These are phyloP conservation scores for Phanerochaete sordida DNA, from an alignment of 768 basidiomycete species.

Conservation along the genomic window DNA sequence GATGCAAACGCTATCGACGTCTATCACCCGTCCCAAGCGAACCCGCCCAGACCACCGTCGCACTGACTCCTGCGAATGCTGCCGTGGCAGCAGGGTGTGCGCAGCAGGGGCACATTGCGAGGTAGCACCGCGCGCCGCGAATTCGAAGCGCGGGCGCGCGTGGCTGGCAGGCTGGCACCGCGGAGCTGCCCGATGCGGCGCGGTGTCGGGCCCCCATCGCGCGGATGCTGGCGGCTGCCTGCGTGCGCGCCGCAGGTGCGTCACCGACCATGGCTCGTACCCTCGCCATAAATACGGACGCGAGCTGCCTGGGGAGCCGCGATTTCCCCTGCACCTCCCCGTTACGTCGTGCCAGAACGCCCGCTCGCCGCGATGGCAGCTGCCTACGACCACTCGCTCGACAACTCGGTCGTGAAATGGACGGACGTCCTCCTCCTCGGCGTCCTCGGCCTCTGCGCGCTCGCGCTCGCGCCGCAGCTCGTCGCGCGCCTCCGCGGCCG, in stretches of 20 bases:
- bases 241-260: not conserved
- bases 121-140: not conserved
- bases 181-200: not conserved
- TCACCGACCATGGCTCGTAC: not conserved
- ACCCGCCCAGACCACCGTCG: not conserved
- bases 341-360: not conserved
- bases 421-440: not conserved
- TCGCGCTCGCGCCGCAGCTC: not conserved
- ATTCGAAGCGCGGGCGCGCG: not conserved
- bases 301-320: not conserved
- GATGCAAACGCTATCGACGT: too few species aligned
- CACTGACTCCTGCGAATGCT: not conserved
- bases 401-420: slow-evolving; percentile 1
- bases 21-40: not conserved
- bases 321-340: not conserved
- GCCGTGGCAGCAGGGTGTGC: not conserved
- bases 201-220: not conserved
- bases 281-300: not conserved
- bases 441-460: not conserved
- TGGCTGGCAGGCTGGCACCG: not conserved
- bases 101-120: not conserved
- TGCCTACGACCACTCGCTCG: not conserved
- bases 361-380: not conserved
- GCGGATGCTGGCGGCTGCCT: not conserved
- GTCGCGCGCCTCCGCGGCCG: not conserved